Conservation (phyloP, 2,329 filamentous ascomycete genomes). For the Fusarium acutatum region DNA sequence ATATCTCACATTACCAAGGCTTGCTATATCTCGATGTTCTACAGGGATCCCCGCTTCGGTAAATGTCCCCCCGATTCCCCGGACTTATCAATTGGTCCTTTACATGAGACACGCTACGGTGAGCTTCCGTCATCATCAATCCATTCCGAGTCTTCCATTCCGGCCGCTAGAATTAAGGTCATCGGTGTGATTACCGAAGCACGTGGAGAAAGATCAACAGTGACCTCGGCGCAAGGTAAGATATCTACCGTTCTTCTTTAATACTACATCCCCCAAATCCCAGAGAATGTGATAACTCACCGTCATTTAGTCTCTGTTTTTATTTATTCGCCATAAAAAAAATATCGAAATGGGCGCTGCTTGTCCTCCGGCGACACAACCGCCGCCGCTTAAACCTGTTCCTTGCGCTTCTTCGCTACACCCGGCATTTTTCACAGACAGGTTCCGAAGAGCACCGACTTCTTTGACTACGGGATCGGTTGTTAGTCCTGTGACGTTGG, state of each 20-base stretch:
- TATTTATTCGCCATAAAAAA: background rate
- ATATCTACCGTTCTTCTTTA: background rate
- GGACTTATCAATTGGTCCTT: background rate
- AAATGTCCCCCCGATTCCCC: background rate
- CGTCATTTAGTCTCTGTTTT: background rate
- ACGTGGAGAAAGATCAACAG: conserved; percentile 29
- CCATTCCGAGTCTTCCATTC: conserved; percentile 4
- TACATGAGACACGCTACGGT: background rate
- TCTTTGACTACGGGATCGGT: conserved; percentile 28
- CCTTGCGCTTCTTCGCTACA: conserved; percentile 65
- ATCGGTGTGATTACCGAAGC: conserved; percentile 33
- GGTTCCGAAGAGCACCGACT: conserved; percentile 64
- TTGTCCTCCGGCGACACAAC: conserved; percentile 23
- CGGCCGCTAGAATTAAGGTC: background rate
- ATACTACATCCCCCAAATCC: background rate
- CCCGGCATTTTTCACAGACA: conserved; percentile 79
- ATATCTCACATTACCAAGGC: background rate
- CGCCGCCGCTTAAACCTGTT: conserved; percentile 6
- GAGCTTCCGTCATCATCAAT: conserved; percentile 6
- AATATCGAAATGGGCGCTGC: conserved; percentile 21
- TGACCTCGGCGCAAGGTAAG: conserved; percentile 22
- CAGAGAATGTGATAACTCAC: conserved; percentile 22
- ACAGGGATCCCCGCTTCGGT: conserved; percentile 1
- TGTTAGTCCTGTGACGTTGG: conserved; percentile 64
- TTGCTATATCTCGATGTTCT: background rate